Percentiles rank a stretch among this genome's conserved stretches.
Conservation (phyloP, 176 grass and related monocot genomes). For the Luzula sylvatica region DNA sequence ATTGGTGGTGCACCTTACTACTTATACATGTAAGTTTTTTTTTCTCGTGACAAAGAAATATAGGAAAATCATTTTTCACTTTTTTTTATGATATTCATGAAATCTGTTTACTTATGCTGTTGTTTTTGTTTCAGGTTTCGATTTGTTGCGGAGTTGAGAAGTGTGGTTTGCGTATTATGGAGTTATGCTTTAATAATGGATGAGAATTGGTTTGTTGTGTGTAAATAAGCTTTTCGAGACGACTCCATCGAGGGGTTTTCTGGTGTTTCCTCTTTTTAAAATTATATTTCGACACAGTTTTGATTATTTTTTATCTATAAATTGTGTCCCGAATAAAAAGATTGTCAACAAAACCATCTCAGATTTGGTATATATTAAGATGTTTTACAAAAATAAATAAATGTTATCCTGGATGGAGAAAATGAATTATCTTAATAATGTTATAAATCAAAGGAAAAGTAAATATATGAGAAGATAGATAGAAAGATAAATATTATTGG, state of each 20-base stretch:
- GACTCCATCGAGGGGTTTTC: conserved; percentile 3
- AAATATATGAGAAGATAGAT: too few relatives aligned
- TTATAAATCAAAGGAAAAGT: too few relatives aligned
- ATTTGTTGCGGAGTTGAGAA: not conserved
- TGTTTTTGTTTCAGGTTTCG: conserved; percentile 11
- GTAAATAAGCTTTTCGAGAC: conserved; percentile 62
- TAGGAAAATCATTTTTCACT: too few relatives aligned
- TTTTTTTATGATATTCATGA: too few relatives aligned
- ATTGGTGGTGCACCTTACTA: conserved; percentile 1
- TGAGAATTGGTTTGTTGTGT: conserved; percentile 45
- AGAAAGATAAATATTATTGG: too few relatives aligned
- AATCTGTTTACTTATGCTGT: not conserved
- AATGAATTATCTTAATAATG: not conserved
- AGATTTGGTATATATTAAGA: conserved; percentile 10
- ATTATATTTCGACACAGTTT: conserved; percentile 34
- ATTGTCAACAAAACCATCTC: not conserved
- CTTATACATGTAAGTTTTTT: conserved; percentile 15
- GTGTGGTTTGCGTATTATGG: conserved; percentile 21
- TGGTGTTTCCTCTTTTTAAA: conserved; percentile 20
- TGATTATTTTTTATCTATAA: conserved; percentile 32
- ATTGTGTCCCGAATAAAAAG: conserved; percentile 42
- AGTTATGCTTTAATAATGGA: conserved; percentile 31
- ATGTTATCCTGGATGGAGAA: conserved; percentile 1
- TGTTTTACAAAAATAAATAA: conserved; percentile 13
- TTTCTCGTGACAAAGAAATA: too few relatives aligned